Evolutionary conservation across 176 grass and related monocot species (phyloP), one percentile per base, ranked within the genome.

Genomic region (Luzula sylvatica): DNA sequence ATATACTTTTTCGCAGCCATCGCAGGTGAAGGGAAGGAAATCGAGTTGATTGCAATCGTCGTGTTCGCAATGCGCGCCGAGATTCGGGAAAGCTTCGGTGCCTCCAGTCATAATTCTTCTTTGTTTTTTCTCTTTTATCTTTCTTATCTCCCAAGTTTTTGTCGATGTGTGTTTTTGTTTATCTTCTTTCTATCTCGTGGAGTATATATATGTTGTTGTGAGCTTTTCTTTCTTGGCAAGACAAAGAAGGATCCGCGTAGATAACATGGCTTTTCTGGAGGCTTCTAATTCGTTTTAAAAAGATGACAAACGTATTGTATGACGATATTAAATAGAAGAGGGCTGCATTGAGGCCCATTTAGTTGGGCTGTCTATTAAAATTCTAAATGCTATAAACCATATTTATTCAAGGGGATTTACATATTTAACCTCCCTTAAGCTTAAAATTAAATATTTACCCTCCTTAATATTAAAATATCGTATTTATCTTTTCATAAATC

Each of bases 1-100:
- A 21, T 5, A 8, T 42, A 78, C 75, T 67, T 66, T 61, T 24
- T 66, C 65, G 55, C 89, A 88, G 21, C 89, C 80, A 61, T 85
- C 66, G 53, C 89, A 95, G 23, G 19, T 58, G 80, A 95, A 95
- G 11, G 83, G 89, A 53, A 95, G 73, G 68, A 95, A 88, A 48
- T 88, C 83, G 14, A 95, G 70, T 43, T 88, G 89, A 55, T 76
- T 84, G 80, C 89, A 95, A 43, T 59, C 83, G 1, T 66, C 38
- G 22, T 38, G 41, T 40, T 88, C 66, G 80, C 89, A 95, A 53
- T 95, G 89, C 48, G 66, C 73, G 11, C 89, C 89, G 32, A 88
- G 66, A 46, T 88, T 66, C 26, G 77, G 80, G 78, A 95, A 95
- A 15, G 57, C 53, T 61, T 81, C 76, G 0, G 83, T 95, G 30